Base-by-base conservation (phyloP, 495 filamentous ascomycete genomes). In the Tuber calosporum region DNA sequence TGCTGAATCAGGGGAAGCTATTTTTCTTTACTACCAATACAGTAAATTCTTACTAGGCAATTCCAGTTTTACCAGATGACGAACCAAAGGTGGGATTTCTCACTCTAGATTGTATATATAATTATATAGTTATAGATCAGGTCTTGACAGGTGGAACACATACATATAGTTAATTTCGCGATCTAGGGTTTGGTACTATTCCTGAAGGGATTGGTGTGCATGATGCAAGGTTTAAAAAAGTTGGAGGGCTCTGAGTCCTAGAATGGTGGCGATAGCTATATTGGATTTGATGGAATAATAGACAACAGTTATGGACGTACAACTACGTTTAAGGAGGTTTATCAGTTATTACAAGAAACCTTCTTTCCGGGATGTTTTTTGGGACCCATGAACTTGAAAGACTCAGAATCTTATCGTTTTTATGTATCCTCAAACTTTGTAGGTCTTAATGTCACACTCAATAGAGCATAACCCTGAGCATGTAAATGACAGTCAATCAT, bases 281-380 rank as follows among this genome's bases (percentile, higher is more conserved):
- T 20, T 0, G 19, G 0, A 0, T 45, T 45, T 6, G 19, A 45
- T 20, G 42, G 4, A 2, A 45, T 45, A 4, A 45, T 45, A 20
- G 42, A 45, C 22, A 4, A 45, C 19, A 20, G 19, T 2, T 45
- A 45, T 22, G 42, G 19, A 5, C 20, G 42, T 20, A 0, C 42
- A 45, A 45, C 17, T 5, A 45, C 42, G 1, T 45, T 45, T 1
- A 19, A 20, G 4, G 3, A 17, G 2, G 22, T 20, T 17, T 45
- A 45, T 5, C 0, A 22, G 0, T 20, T 45, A 1, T 4, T 20
- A 1, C 19, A 22, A 6, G 17, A 45, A 0, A 0, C 20, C 1
- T 45, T 3, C 1, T 45, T 45, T 22, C 42, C 42, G 0, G 0
- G 19, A 0, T 45, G 17, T 6, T 0, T 5, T 0, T 45, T 1